Evolutionary conservation across 2,329 filamentous ascomycete genomes (phyloP).

Genomic region (Chaetomiaceae sp.): DNA sequence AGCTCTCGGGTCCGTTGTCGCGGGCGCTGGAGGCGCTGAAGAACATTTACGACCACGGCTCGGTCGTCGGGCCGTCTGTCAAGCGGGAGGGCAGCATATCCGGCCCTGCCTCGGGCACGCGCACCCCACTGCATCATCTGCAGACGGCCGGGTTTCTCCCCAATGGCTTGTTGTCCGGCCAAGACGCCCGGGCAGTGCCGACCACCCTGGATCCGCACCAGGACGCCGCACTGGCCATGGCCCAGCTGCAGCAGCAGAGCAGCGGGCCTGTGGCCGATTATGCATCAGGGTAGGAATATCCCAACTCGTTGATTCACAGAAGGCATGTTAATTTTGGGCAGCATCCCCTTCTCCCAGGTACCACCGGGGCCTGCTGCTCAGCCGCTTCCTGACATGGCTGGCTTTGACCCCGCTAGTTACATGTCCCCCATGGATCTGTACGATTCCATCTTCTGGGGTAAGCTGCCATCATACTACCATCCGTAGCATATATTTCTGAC

Average conservation of each 20-base stretch:
- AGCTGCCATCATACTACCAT: conserved; percentile 25
- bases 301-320: neutral
- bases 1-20: conserved; percentile 55
- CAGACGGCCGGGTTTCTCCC: conserved; percentile 20
- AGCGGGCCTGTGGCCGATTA: conserved; percentile 44
- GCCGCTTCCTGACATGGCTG: conserved; percentile 39
- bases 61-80: conserved; percentile 42
- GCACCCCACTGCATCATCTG: conserved; percentile 35
- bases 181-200: conserved; percentile 5
- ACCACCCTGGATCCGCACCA: conserved; percentile 46
- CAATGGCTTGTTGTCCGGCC: conserved; percentile 4
- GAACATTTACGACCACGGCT: conserved; percentile 62
- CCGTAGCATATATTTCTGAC: conserved; percentile 1
- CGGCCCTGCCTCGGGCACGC: conserved; percentile 37
- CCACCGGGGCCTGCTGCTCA: conserved; percentile 9
- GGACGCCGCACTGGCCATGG: conserved; percentile 58
- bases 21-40: conserved; percentile 55
- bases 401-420: conserved; percentile 50
- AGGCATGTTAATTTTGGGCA: conserved; percentile 6
- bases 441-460: conserved; percentile 63
- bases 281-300: conserved; percentile 31
- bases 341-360: conserved; percentile 15
- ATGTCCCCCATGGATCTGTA: conserved; percentile 64
- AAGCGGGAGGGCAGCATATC: conserved; percentile 43
- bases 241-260: conserved; percentile 61